Conservation (phyloP, 305 asterid genomes). For the Andrographis paniculata region DNA sequence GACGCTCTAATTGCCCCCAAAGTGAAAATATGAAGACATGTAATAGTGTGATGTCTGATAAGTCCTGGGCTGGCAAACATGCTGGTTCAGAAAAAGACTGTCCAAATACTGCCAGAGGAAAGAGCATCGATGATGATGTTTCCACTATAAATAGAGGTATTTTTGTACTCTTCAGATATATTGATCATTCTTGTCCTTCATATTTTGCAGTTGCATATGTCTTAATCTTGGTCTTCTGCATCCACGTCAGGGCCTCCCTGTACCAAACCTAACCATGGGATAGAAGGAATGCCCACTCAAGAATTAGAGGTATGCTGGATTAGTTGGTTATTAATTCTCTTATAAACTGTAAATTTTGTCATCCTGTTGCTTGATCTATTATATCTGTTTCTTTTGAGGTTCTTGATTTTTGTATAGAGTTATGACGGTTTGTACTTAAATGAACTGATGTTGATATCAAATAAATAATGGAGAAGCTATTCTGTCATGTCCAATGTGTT, state of each 20-base stretch:
- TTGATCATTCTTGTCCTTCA: not conserved
- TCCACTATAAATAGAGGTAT: conserved; percentile 20
- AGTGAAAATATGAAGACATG: conserved; percentile 27
- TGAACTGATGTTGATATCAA: conserved; percentile 3
- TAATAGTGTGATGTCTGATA: conserved; percentile 24
- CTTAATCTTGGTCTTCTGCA: conserved; percentile 20
- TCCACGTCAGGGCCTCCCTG: conserved; percentile 27
- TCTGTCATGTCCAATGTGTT: no score
- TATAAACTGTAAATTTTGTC: not conserved
- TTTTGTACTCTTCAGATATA: conserved; percentile 5
- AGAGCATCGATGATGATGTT: conserved; percentile 21
- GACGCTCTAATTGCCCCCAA: conserved; percentile 24
- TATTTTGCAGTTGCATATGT: conserved; percentile 11
- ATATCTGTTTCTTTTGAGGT: not conserved
- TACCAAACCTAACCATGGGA: conserved; percentile 24
- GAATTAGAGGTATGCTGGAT: conserved; percentile 43
- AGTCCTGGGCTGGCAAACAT: conserved; percentile 31
- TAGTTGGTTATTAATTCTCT: not conserved
- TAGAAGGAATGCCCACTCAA: conserved; percentile 21
- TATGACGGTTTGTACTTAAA: not conserved
- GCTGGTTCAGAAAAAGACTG: conserved; percentile 29
- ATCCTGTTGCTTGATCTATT: not conserved
- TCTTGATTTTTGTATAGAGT: conserved; percentile 4
- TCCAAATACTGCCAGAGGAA: conserved; percentile 28
- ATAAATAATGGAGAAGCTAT: conserved; percentile 1